These are phyloP conservation scores for Tetrapisispora fleetii DNA, from an alignment of 805 yeast species.

Conservation along the genomic window DNA sequence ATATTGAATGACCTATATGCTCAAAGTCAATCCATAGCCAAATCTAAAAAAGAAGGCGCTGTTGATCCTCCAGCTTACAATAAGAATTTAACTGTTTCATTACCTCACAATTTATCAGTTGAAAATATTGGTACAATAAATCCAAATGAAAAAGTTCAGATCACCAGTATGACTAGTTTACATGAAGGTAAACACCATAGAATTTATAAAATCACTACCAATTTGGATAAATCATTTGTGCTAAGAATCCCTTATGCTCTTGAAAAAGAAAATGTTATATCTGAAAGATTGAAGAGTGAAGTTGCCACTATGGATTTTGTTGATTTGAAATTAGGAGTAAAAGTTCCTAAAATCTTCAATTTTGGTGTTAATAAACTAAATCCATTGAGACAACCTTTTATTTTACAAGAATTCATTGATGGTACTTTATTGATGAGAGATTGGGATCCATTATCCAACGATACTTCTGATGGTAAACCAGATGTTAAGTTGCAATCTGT, in stretches of 20 bases:
- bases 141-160: conserved; percentile 35
- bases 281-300: conserved; percentile 70
- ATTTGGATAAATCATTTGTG: conserved; percentile 46
- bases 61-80: conserved; percentile 32
- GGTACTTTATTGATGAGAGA: conserved; percentile 79
- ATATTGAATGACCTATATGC: conserved; percentile 38
- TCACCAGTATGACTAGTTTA: conserved; percentile 68
- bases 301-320: conserved; percentile 90
- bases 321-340: conserved; percentile 48
- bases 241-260: conserved; percentile 80
- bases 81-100: conserved; percentile 33
- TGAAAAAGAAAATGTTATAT: conserved; percentile 54
- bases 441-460: conserved; percentile 80
- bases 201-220: conserved; percentile 62
- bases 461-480: conserved; percentile 36
- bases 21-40: conserved; percentile 30
- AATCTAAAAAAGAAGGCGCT: conserved; percentile 14
- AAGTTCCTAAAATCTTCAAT: conserved; percentile 63
- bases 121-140: conserved; percentile 36
- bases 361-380: conserved; percentile 56
- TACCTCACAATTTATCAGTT: conserved; percentile 40
- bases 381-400: conserved; percentile 61
- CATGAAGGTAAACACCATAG: conserved; percentile 95
- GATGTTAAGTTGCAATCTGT: conserved; percentile 46
- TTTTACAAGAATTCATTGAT: conserved; percentile 67